Evolutionary conservation across 768 basidiomycete genomes (phyloP), one percentile per base, ranked within the genome.

Genomic region (Sarcodon sp.): DNA sequence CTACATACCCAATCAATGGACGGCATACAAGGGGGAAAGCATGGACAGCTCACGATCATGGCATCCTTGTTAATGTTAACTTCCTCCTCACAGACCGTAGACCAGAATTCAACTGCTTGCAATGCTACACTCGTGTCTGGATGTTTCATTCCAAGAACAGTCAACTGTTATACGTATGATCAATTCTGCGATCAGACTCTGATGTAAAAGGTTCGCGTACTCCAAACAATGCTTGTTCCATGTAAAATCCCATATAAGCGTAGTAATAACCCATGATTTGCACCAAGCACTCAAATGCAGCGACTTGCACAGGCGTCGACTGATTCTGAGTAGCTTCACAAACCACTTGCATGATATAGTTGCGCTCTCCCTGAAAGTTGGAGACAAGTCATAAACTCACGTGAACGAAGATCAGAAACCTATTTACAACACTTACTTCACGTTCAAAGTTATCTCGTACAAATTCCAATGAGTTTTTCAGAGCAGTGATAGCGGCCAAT

Each of bases 321-420:
- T 75, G 51, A 56, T 83, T 92, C 64, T 98, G 96, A 0, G 96
- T 98, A 0, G 94, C 94, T 61, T 98, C 96, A 61, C 96, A 99
- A 13, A 98, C 88, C 38, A 98, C 92, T 69, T 99, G 96, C 96
- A 99, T 99, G 65, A 99, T 98, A 69, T 96, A 98, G 67, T 98
- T 99, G 44, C 96, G 80, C 65, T 99, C 96, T 55, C 96, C 96
- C 91, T 98, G 59, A 10, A 50, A 38, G 39, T 37, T 44, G 37
- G 37, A 27, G 21, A 46, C 34, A 27, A 41, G 5, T 13, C 8
- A 7, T 41, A 16, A 9, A 13, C 46, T 33, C 37, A 43, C 36
- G 51, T 53, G 33, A 43, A 44, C 43, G 41, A 37, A 33, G 21
- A 35, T 8, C 36, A 21, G 35, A 36, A 18, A 16, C 2, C 44